Evolutionary conservation across 345 rosid genomes (phyloP).

Genomic region (Nephelium lappaceum): DNA sequence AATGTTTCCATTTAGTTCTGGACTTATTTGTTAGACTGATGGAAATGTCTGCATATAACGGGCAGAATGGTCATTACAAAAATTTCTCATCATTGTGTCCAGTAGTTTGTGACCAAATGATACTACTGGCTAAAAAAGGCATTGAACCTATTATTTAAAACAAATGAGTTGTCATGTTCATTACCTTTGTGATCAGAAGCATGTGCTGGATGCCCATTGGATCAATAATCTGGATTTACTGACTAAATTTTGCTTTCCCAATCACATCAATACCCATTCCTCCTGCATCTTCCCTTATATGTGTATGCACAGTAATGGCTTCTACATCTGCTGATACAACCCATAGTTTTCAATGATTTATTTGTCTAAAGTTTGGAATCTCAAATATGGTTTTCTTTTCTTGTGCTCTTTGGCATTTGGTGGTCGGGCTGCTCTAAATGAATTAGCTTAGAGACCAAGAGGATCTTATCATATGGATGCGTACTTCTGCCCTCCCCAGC

Average conservation of each 20-base stretch:
- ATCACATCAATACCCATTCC: background rate
- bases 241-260: slow-evolving; percentile 1
- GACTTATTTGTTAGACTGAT: background rate
- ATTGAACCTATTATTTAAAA: background rate
- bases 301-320: background rate
- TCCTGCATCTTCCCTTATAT: background rate
- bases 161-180: slow-evolving; percentile 1
- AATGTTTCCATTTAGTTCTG: background rate
- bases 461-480: slow-evolving; percentile 91
- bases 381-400: slow-evolving; percentile 18
- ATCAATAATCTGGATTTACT: background rate
- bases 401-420: slow-evolving; percentile 17
- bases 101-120: background rate
- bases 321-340: background rate
- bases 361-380: slow-evolving; percentile 24
- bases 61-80: background rate
- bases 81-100: background rate
- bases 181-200: background rate
- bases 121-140: background rate
- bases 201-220: background rate
- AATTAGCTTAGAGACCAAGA: slow-evolving; percentile 76
- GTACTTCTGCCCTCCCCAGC: slow-evolving; percentile 81
- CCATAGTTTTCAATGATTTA: background rate
- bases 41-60: background rate
- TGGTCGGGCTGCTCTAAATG: slow-evolving; percentile 16